These are phyloP conservation scores for Citrullus mucosospermus DNA, from an alignment of 306 rosid genomes.

Conservation along the genomic window DNA sequence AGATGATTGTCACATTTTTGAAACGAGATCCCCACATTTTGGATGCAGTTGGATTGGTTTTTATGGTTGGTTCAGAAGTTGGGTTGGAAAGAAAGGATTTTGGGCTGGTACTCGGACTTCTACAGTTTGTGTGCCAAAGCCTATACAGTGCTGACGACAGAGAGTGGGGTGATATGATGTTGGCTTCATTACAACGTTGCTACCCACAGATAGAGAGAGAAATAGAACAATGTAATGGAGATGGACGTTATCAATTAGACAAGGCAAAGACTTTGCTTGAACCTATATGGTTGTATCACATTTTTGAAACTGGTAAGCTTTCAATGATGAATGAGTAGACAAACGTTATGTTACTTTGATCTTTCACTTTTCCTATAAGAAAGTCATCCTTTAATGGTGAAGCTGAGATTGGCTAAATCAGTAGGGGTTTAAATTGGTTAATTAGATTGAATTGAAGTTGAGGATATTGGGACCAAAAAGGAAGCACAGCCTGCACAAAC, in stretches of 20 bases:
- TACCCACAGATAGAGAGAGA: slow-evolving; percentile 56
- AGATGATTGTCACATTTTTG: slow-evolving; percentile 28
- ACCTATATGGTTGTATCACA: slow-evolving; percentile 79
- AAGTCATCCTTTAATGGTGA: background rate
- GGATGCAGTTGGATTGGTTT: slow-evolving; percentile 51
- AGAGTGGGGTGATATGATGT: slow-evolving; percentile 68
- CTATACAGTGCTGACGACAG: slow-evolving; percentile 33
- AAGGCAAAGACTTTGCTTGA: slow-evolving; percentile 48
- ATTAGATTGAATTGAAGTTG: background rate
- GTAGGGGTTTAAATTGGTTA: background rate
- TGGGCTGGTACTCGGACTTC: slow-evolving; percentile 44
- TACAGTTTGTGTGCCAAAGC: slow-evolving; percentile 55
- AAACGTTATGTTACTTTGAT: background rate
- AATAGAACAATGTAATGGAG: slow-evolving; percentile 27
- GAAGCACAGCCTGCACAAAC: background rate
- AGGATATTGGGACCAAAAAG: background rate
- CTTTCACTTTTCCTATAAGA: background rate
- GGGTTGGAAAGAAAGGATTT: slow-evolving; percentile 50
- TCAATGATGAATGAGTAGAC: slow-evolving; percentile 37
- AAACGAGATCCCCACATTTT: slow-evolving; percentile 34
- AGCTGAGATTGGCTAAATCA: background rate
- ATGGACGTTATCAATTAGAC: slow-evolving; percentile 31
- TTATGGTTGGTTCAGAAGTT: slow-evolving; percentile 42
- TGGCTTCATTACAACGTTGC: slow-evolving; percentile 49
- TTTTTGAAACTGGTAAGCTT: slow-evolving; percentile 62